Conservation (phyloP, 2,329 filamentous ascomycete species). For the Elsinoe arachidis region DNA sequence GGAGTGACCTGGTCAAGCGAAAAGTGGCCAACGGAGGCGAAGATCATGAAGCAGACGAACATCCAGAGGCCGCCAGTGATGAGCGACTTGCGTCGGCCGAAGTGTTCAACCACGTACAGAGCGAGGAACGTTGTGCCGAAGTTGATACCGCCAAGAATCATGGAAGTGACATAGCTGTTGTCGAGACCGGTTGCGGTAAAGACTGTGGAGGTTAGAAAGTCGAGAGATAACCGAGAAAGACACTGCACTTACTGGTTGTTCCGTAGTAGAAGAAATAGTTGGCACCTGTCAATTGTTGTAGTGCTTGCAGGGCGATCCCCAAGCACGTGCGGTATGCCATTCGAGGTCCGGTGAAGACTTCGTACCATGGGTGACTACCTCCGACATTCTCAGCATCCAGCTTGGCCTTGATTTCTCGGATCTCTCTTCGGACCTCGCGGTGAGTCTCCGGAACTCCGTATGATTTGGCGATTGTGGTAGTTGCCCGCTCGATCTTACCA, state of each 20-base stretch:
- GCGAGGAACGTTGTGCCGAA: constrained; percentile 40
- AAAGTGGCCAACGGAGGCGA: constrained; percentile 40
- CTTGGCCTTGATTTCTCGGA: constrained; percentile 48
- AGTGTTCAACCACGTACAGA: constrained; percentile 40
- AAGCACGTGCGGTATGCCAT: constrained; percentile 58
- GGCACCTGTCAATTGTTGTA: constrained; percentile 60
- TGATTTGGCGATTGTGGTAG: constrained; percentile 43
- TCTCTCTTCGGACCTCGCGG: constrained; percentile 43
- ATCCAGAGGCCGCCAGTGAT: constrained; percentile 41
- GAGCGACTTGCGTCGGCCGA: constrained; percentile 37
- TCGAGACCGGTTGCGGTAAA: constrained; percentile 32
- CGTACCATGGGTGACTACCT: constrained; percentile 52
- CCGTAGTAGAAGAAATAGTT: constrained; percentile 57
- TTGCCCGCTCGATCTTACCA: constrained; percentile 43
- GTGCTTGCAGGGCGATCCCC: constrained; percentile 54
- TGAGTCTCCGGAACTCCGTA: constrained; percentile 50
- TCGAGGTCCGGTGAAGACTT: constrained; percentile 56
- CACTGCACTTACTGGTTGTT: background rate
- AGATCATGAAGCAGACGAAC: constrained; percentile 51
- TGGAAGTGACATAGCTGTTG: constrained; percentile 39
- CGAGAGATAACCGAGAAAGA: background rate
- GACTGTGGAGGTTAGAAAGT: constrained; percentile 29
- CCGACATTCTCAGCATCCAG: constrained; percentile 44
- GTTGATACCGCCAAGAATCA: constrained; percentile 42
- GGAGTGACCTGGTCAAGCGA: constrained; percentile 29